Base-by-base conservation (phyloP, 306 rosid genomes). In the Rosa rugosa region DNA sequence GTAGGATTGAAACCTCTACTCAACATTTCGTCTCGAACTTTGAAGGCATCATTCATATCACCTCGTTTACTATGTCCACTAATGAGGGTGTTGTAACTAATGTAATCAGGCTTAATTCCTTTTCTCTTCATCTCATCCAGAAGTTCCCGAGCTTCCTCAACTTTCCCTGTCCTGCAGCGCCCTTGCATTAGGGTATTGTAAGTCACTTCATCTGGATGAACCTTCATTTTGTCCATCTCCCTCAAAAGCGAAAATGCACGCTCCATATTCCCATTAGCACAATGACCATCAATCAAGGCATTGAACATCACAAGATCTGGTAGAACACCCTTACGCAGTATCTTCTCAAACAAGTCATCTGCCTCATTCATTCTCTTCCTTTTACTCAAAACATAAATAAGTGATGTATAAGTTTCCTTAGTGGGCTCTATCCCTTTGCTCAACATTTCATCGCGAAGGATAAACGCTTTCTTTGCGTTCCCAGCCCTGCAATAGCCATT, bases 161-260 rank as follows among this genome's bases (percentile, higher is more conserved):
- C 97, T 84, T 89, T 91, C 51, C 97, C 97, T 59, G 69, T 87
- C 84, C 94, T 91, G 75, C 94, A 91, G 56, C 59, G 85, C 75
- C 98, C 97, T 79, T 91, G 98, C 97, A 94, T 94, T 82, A 94
- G 88, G 60, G 96, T 87, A 81, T 94, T 94, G 80, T 84, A 94
- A 60, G 98, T 89, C 85, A 94, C 88, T 81, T 87, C 98, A 82
- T 94, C 97, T 3, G 94, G 90, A 46, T 60, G 68, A 74, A 92
- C 85, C 86, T 85, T 87, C 90, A 82, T 84, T 70, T 46, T 78
- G 71, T 90, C 92, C 97, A 92, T 94, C 86, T 89, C 94, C 72
- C 83, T 80, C 82, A 94, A 85, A 77, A 91, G 83, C n/a, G 83
- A 77, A 83, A 91, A 84, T 71, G 91, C 94, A 41, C 84, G 80